Evolutionary conservation across 2,329 filamentous ascomycete species (phyloP), one percentile per base, ranked within the genome.

Genomic region (Aspergillus ustus): DNA sequence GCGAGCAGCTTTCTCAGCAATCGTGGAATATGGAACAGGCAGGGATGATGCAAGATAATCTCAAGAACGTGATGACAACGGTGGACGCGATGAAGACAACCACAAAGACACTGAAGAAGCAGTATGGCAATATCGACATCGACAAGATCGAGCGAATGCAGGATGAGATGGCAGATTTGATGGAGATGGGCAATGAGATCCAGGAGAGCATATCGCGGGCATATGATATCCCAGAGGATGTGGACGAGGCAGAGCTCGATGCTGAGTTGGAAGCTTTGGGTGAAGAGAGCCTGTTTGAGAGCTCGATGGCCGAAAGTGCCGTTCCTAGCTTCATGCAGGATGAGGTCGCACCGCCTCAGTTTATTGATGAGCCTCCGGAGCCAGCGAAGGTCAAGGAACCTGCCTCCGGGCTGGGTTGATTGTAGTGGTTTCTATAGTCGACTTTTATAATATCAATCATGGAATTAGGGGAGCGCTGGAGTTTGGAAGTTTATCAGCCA

Each of bases 1-100:
- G 94, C 67, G 93, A 97, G 72, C 93, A 98, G 80, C 88, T 98
- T 57, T 91, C 96, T 80, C 86, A 90, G 67, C 95, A 99, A 80
- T 92, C 92, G 22, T 98, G 93, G 93, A 98, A 98, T 81, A 97
- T 99, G 93, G 93, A 98, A 81, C 93, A 97, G 80, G 93, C 94
- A 3, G 91, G 91, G 75, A 96, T 93, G 85, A 97, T 98, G 94
- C 93, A 96, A 81, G 94, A 98, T 80, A 98, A 98, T 75, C 86
- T 99, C 57, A 95, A 96, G 78, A 98, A 98, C 78, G 94, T 95
- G 66, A 97, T 97, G 93, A 96, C 93, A 19, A 97, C 95, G 29
- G 93, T 98, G 49, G 94, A 98, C 76, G 93, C 94, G 11, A 94
- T 99, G 87, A 96, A 97, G 85, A 93, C 91, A 1, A 97, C 94